Evolutionary conservation across 139 green algal species (phyloP), one percentile per base, ranked within the genome.

Genomic region (Haematococcus sp.): DNA sequence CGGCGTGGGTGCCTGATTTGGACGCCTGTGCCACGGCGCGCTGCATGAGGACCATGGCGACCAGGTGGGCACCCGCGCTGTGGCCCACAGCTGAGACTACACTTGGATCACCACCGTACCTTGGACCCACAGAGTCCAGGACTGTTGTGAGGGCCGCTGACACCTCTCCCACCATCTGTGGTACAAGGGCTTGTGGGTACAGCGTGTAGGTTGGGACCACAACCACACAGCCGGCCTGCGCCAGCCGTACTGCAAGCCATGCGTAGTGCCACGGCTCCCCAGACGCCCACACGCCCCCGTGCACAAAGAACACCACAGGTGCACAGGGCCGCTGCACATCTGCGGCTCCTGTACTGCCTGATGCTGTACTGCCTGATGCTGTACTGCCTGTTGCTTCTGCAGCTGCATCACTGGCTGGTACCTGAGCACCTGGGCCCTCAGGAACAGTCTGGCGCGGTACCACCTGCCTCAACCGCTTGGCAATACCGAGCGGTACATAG

Each of bases 231-330:
- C 91, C 91, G 15, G 76, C 75, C 75, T 93, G 83, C 2, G 87
- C 74, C 40, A 74, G 65, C 20, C 74, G 74, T 17, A 25, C 61
- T 23, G 74, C 65, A 66, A 74, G 35, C 30, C 27, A 63, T 7
- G 74, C 54, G 35, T 79, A 75, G 35, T 74, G 74, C 63, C 73
- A 81, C 30, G 49, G 22, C 68, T 70, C 71, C 66, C 87, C 87
- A 51, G 76, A 81, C 0, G 89, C 86, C 90, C 90, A 96, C 17
- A 94, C 85, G 34, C 91, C 91, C 1, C 91, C 91, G 68, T 96
- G 91, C 23, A 84, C 81, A 60, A 95, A 95, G 23, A 95, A 82
- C 22, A 91, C 86, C 22, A 96, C 89, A 33, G 91, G 85, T 1
- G 84, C 43, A 61, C 40, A 5, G 30, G 71, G 40, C 11, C 17